Conservation (phyloP, 2,329 filamentous ascomycete genomes). For the Rhynchosporium agropyri region DNA sequence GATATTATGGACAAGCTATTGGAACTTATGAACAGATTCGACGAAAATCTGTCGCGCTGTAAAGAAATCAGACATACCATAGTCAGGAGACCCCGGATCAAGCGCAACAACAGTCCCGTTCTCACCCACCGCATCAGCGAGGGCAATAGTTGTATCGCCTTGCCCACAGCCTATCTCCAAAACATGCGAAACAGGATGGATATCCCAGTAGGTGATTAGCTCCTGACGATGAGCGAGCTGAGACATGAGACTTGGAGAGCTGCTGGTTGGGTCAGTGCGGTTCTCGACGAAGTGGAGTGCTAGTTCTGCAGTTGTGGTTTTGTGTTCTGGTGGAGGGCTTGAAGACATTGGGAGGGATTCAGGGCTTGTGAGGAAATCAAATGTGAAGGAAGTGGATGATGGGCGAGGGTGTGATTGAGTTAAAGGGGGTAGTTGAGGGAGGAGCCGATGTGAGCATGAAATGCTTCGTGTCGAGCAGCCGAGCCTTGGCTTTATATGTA, state of each 20-base stretch:
- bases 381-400: too few species aligned
- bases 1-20: too few species aligned
- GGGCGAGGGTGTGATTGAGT: too few species aligned
- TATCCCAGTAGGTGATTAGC: conserved; percentile 44
- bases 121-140: conserved; percentile 52
- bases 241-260: conserved; percentile 24
- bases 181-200: conserved; percentile 47
- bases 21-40: neutral
- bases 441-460: too few species aligned
- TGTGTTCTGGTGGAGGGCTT: neutral
- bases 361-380: too few species aligned
- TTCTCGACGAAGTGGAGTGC: conserved; percentile 28
- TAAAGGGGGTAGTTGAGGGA: too few species aligned
- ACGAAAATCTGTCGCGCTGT: neutral
- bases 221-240: conserved; percentile 45
- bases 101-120: conserved; percentile 52
- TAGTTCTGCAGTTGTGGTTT: conserved; percentile 17
- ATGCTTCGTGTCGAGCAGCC: too few species aligned
- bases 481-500: neutral
- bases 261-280: conserved; percentile 1
- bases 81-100: conserved; percentile 54
- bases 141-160: conserved; percentile 57
- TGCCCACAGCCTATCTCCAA: conserved; percentile 64
- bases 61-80: conserved; percentile 43
- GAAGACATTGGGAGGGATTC: neutral